These are phyloP conservation scores for Alliaria petiolata DNA, from an alignment of 345 rosid genomes.

Conservation along the genomic window DNA sequence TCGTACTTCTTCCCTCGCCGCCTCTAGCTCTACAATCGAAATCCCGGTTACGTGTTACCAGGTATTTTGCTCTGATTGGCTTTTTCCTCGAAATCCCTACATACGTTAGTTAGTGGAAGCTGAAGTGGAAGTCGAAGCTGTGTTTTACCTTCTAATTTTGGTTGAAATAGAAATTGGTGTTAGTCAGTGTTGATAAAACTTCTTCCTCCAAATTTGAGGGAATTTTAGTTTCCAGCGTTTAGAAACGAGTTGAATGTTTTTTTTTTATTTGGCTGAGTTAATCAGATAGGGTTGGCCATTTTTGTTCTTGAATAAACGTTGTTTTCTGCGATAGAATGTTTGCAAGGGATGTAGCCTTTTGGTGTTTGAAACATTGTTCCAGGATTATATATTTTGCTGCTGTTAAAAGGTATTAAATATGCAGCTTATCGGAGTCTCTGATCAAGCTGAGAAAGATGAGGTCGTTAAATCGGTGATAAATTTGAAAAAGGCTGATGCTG, in stretches of 20 bases:
- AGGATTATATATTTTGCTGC: background rate
- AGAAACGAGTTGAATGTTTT: background rate
- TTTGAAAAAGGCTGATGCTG: constrained; percentile 69
- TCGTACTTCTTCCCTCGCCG: constrained; percentile 27
- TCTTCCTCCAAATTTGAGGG: background rate
- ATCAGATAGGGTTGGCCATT: background rate
- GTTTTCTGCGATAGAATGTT: background rate
- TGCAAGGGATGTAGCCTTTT: background rate
- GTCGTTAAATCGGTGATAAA: constrained; percentile 77
- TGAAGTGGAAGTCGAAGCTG: background rate
- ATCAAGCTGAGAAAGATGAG: constrained; percentile 88
- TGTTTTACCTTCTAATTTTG: background rate
- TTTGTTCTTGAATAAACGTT: background rate
- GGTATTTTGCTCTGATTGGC: constrained; percentile 33
- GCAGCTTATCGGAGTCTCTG: constrained; percentile 78
- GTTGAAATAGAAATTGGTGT: background rate
- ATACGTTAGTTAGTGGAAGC: background rate
- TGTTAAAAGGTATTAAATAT: constrained; percentile 1
- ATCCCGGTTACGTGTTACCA: constrained; percentile 78
- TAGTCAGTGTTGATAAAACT: background rate
- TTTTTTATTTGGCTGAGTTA: background rate
- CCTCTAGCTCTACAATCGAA: constrained; percentile 38
- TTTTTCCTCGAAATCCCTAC: background rate
- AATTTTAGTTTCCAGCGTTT: background rate
- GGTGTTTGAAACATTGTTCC: background rate